Base-by-base conservation (phyloP, 768 basidiomycete species). In the Mycena venus region DNA sequence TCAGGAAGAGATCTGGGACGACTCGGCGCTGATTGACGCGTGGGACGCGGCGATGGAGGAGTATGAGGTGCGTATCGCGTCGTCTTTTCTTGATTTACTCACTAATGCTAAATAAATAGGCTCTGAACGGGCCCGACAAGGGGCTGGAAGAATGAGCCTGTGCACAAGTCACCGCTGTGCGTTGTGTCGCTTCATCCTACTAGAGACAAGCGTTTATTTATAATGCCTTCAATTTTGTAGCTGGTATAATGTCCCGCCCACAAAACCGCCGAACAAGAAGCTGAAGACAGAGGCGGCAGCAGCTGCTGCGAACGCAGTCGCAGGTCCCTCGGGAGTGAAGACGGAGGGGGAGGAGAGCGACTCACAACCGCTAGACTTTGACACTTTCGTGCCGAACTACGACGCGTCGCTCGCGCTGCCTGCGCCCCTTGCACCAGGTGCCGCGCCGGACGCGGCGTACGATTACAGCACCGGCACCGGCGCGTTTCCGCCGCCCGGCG, bases 31-130 rank as follows among this genome's bases (percentile, higher is more conserved):
- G 75, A 89, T 96, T 55, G 88, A 93, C 64, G 95, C 95, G 23
- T 96, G 95, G 95, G 89, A 96, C 80, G 92, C 95, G 72, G 95
- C 95, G 21, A 91, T 88, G 75, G 94, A 94, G 70, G 95, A 96
- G 80, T 96, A 95, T 77, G 88, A 94, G 84, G 91, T 91, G 75
- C 58, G 83, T 82, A 7, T 19, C 21, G 56, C 17, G 2, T 27
- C 32, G n/a, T n/a, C 2, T 36, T 29, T 10, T 25, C 44, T 38
- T 42, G 21, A 14, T 17, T 19, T 31, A 19, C 29, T 5, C 23
- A 29, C 7, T 25, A 21, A 32, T n/a, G 49, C 23, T 12, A 32
- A n/a, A 47, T 12, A 32, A n/a, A 47, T 38, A 36, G 72, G 90
- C 89, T 21, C 90, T 87, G 75, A 90, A 96, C 78, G 95, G 95